A percentile compares a stretch with the other conserved stretches of the same genome.
Conservation (phyloP, 2,329 filamentous ascomycete species). For the Ambrosiella xylebori region DNA sequence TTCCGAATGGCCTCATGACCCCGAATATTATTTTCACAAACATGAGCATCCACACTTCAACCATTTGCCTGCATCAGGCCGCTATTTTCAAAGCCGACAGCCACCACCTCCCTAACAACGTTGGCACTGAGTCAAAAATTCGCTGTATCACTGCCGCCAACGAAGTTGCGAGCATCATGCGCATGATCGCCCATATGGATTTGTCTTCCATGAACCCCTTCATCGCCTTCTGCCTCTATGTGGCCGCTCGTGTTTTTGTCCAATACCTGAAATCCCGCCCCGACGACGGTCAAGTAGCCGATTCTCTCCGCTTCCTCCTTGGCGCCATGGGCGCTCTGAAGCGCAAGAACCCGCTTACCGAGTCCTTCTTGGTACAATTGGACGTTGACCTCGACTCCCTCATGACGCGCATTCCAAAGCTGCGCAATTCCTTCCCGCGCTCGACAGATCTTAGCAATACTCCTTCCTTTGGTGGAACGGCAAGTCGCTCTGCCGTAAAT, state of each 20-base stretch:
- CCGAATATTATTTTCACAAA: constrained; percentile 86
- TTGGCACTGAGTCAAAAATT: constrained; percentile 79
- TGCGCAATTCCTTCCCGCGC: constrained; percentile 37
- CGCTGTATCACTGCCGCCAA: constrained; percentile 86
- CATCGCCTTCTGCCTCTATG: constrained; percentile 86
- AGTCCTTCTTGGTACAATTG: constrained; percentile 85
- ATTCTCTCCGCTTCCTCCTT: constrained; percentile 78
- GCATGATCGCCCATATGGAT: constrained; percentile 82
- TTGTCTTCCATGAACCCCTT: constrained; percentile 88
- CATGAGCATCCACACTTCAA: constrained; percentile 92
- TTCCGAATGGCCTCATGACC: constrained; percentile 58
- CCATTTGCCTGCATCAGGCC: constrained; percentile 93
- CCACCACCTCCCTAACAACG: constrained; percentile 56
- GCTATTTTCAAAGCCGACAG: constrained; percentile 96
- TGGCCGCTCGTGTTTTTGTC: constrained; percentile 87
- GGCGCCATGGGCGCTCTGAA: constrained; percentile 83
- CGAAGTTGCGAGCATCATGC: constrained; percentile 89
- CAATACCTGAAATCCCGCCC: constrained; percentile 93
- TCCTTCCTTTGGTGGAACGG: background rate
- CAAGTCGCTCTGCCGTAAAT: background rate
- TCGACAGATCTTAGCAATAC: constrained; percentile 24
- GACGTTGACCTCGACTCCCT: constrained; percentile 77
- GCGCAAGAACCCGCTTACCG: constrained; percentile 72
- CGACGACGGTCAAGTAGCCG: constrained; percentile 58
- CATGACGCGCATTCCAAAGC: constrained; percentile 41